Evolutionary conservation across 495 filamentous ascomycete genomes (phyloP), one percentile per base, ranked within the genome.

Genomic region (Penicillium paradoxum): DNA sequence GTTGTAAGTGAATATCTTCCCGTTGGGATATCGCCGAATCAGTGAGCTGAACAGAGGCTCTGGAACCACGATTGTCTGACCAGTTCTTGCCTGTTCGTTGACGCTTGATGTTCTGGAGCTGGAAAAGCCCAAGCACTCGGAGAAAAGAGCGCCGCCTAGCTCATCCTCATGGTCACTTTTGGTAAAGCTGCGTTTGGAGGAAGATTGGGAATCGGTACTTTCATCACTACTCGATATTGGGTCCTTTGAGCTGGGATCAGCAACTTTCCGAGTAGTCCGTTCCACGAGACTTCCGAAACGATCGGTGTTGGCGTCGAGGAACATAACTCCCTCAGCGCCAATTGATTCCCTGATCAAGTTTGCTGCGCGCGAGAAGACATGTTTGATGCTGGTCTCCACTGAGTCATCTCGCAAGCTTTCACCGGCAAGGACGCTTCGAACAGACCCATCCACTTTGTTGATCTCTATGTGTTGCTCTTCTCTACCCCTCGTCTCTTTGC

Each of bases 1-100:
- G 40, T 83, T 76, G 56, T 78, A 81, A 30, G 73, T 76, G 70
- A 82, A 85, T 11, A 87, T 72, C 51, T 78, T 76, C 0, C 83
- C 83, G 27, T 73, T 69, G 6, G 80, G 79, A 58, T 86, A 83
- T n/a, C 75, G 69, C 5, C 73, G 70, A 2, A 85, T 56, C 3
- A 65, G 53, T 2, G 55, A 25, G 7, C 14, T 61, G 0, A 68
- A 55, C 6, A 68, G 33, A 0, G 40, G 5, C 25, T 65, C 57
- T 9, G 40, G 49, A 0, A 65, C 51, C 21, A 44, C 21, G 2
- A 83, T 63, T 34, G 66, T 56, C 5, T 61, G 62, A 2, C 79
- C 63, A 14, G 74, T 55, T 2, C 25, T 48, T 4, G 55, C 24
- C 14, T 61, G 51, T 41, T 59, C 42, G 32, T 66, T 60, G 40